These are phyloP conservation scores for Irpex lacteus DNA, from an alignment of 1,284 basidiomycete genomes.

Conservation along the genomic window DNA sequence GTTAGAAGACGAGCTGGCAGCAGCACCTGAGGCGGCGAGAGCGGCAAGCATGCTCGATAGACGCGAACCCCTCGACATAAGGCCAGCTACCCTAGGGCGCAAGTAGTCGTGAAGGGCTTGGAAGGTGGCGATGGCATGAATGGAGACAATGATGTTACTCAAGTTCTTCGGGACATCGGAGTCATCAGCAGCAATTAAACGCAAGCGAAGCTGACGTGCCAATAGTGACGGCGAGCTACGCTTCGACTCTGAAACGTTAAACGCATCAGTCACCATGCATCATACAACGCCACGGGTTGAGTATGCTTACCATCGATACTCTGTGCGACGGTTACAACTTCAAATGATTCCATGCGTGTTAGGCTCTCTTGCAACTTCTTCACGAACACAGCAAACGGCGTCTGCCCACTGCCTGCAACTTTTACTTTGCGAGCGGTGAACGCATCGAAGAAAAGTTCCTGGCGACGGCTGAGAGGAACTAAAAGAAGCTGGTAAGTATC, in stretches of 20 bases:
- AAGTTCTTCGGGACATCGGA: constrained; percentile 83
- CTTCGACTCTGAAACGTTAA: constrained; percentile 62
- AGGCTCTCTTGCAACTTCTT: constrained; percentile 94
- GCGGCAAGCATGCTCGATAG: constrained; percentile 91
- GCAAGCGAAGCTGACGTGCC: constrained; percentile 85
- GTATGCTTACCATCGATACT: constrained; percentile 61
- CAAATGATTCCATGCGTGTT: constrained; percentile 91
- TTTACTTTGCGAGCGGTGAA: constrained; percentile 60
- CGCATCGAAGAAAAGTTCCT: constrained; percentile 72
- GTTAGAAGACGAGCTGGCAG: constrained; percentile 35
- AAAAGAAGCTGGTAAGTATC: constrained; percentile 1
- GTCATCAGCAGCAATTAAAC: constrained; percentile 84
- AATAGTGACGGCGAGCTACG: constrained; percentile 83
- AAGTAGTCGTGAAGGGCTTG: constrained; percentile 94
- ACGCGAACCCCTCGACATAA: constrained; percentile 63
- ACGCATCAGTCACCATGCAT: background rate
- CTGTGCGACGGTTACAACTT: constrained; percentile 84
- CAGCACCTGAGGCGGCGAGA: constrained; percentile 76
- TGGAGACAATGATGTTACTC: constrained; percentile 90
- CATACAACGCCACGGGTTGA: background rate
- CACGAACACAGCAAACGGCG: constrained; percentile 79
- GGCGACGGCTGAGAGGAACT: constrained; percentile 61
- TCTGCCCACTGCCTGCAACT: constrained; percentile 41
- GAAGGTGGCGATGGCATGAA: constrained; percentile 95
- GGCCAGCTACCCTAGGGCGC: constrained; percentile 83